These are phyloP conservation scores for Aspergillus luchuensis DNA, from an alignment of 2,329 filamentous ascomycete species.

Conservation along the genomic window DNA sequence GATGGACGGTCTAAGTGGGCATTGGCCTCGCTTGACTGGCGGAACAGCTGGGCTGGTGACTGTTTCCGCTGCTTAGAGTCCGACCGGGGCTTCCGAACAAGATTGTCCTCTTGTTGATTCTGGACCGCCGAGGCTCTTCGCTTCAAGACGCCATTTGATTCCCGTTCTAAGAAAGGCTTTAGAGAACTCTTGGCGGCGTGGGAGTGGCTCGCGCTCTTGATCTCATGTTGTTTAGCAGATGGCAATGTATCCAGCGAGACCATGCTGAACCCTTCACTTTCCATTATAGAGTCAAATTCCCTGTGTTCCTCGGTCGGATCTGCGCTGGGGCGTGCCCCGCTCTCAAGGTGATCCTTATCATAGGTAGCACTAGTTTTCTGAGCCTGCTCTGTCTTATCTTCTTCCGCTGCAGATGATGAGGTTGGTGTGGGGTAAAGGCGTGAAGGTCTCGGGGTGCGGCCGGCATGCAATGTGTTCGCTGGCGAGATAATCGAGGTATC, in stretches of 20 bases:
- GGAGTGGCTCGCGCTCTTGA: conserved; percentile 32
- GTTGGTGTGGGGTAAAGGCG: conserved; percentile 45
- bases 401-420: conserved; percentile 43
- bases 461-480: conserved; percentile 37
- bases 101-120: conserved; percentile 17
- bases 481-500: conserved; percentile 31
- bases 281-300: conserved; percentile 58
- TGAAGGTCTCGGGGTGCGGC: conserved; percentile 35
- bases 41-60: not conserved
- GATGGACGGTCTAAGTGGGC: not conserved
- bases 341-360: conserved; percentile 2
- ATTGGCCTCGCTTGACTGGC: not conserved
- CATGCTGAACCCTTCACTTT: conserved; percentile 62
- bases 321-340: conserved; percentile 10
- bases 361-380: conserved; percentile 7
- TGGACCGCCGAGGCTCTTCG: conserved; percentile 28
- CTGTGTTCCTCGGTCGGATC: conserved; percentile 47
- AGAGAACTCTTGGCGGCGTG: conserved; percentile 29
- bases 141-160: conserved; percentile 30
- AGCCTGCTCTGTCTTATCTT: conserved; percentile 32
- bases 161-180: conserved; percentile 32
- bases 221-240: conserved; percentile 49
- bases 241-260: conserved; percentile 57
- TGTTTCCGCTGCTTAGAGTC: not conserved
- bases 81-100: conserved; percentile 16